Conservation (phyloP, 176 grass and related monocot species). For the Carex kokanica region DNA sequence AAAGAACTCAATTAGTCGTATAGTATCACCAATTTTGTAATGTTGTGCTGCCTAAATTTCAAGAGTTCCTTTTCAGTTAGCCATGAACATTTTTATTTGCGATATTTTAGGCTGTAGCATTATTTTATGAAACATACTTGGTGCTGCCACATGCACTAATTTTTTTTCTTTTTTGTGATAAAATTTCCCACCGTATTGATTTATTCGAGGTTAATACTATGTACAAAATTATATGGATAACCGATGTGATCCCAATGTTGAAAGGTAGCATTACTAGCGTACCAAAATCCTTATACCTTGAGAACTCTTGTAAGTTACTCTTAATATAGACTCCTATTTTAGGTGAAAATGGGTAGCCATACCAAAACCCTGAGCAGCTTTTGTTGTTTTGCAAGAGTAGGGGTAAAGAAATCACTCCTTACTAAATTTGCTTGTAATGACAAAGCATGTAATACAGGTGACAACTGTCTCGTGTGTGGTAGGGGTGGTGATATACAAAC, state of each 20-base stretch:
- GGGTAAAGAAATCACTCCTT: background rate
- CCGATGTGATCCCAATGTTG: background rate
- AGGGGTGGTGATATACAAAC: slow-evolving; percentile 4
- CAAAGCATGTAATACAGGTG: background rate
- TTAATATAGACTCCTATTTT: too few relatives aligned
- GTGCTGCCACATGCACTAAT: background rate
- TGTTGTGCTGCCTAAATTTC: background rate
- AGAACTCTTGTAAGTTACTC: too few relatives aligned
- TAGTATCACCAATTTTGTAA: background rate
- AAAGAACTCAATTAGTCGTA: background rate
- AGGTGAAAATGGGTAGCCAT: background rate
- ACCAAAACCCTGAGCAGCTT: background rate
- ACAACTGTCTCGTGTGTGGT: background rate
- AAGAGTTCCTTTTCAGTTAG: background rate
- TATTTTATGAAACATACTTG: background rate
- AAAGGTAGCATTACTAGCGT: too few relatives aligned
- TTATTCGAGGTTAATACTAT: background rate
- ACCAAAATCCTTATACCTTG: too few relatives aligned
- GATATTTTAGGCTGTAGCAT: background rate
- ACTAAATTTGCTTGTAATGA: background rate
- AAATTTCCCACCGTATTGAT: background rate
- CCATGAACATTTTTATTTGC: background rate
- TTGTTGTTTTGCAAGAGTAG: background rate
- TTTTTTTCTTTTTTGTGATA: background rate
- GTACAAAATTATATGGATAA: background rate